These are phyloP conservation scores for Candida corydali DNA, from an alignment of 805 yeast genomes.

Conservation along the genomic window DNA sequence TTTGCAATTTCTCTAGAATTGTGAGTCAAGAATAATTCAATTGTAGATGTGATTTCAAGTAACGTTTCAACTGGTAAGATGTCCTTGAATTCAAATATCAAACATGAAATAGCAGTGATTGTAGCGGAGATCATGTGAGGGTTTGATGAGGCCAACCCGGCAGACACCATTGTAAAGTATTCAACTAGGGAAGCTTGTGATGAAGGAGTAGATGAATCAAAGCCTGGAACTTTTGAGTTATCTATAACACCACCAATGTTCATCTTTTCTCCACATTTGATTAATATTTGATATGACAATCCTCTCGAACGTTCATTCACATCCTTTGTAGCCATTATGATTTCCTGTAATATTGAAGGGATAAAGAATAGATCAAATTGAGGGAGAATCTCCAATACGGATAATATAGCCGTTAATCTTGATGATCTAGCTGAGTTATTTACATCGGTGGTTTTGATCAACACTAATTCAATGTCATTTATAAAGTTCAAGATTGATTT, in stretches of 20 bases:
- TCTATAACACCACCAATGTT: conserved; percentile 60
- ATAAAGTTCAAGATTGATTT: conserved; percentile 50
- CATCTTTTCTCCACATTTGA: conserved; percentile 80
- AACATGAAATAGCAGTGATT: conserved; percentile 82
- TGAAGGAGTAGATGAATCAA: conserved; percentile 59
- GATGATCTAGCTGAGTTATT: conserved; percentile 77
- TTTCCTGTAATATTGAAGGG: conserved; percentile 80
- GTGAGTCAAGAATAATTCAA: conserved; percentile 85
- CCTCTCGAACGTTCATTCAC: conserved; percentile 89
- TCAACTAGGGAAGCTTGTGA: conserved; percentile 70
- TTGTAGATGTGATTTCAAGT: conserved; percentile 76
- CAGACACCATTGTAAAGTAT: conserved; percentile 88
- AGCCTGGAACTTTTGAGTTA: conserved; percentile 62
- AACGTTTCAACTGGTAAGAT: conserved; percentile 56
- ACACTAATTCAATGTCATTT: conserved; percentile 53
- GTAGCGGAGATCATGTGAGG: conserved; percentile 96
- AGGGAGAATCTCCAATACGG: conserved; percentile 62
- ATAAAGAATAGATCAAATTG: conserved; percentile 64
- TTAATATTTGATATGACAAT: conserved; percentile 68
- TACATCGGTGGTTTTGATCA: conserved; percentile 53
- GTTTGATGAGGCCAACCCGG: conserved; percentile 91
- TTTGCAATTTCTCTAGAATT: conserved; percentile 91
- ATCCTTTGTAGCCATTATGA: conserved; percentile 86
- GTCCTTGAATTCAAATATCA: conserved; percentile 80
- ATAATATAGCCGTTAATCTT: conserved; percentile 64